Conservation (phyloP, 495 filamentous ascomycete genomes). For the Xylaria telfairii region DNA sequence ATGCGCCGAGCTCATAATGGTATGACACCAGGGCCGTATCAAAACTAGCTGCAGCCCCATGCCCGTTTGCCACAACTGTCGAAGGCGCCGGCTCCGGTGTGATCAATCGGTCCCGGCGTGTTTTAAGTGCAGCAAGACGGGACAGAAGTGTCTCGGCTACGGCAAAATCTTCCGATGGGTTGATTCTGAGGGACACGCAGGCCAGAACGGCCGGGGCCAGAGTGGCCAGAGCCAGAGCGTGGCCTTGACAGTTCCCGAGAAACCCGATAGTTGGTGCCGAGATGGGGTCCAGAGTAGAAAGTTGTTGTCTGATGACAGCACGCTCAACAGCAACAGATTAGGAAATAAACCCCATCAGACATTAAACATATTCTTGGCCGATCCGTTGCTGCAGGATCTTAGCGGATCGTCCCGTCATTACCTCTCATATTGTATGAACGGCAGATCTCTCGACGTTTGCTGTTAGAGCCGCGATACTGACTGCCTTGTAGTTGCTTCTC, state of each 20-base stretch:
- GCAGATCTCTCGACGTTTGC: neutral
- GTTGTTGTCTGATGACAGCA: neutral
- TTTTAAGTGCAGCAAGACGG: conserved; percentile 52
- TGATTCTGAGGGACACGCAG: conserved; percentile 26
- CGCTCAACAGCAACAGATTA: neutral
- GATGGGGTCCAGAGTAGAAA: neutral
- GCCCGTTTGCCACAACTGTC: conserved; percentile 57
- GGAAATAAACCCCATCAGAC: conserved; percentile 18
- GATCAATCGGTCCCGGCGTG: conserved; percentile 58
- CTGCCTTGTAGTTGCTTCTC: conserved; percentile 49
- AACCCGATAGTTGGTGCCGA: neutral
- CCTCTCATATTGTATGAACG: conserved; percentile 24
- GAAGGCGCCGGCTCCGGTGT: conserved; percentile 59
- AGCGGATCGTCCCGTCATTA: conserved; percentile 22
- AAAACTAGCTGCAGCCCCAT: conserved; percentile 7
- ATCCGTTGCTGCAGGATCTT: conserved; percentile 28
- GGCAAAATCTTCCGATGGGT: conserved; percentile 50
- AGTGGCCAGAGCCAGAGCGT: neutral
- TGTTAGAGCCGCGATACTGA: conserved; percentile 8
- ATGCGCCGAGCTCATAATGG: conserved; percentile 1
- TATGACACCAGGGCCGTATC: neutral
- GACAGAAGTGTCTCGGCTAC: conserved; percentile 56
- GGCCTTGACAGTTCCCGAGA: neutral
- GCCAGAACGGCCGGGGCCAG: neutral
- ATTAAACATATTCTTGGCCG: conserved; percentile 7